These are phyloP conservation scores for Rubus idaeus DNA, from an alignment of 306 rosid species.

Conservation along the genomic window DNA sequence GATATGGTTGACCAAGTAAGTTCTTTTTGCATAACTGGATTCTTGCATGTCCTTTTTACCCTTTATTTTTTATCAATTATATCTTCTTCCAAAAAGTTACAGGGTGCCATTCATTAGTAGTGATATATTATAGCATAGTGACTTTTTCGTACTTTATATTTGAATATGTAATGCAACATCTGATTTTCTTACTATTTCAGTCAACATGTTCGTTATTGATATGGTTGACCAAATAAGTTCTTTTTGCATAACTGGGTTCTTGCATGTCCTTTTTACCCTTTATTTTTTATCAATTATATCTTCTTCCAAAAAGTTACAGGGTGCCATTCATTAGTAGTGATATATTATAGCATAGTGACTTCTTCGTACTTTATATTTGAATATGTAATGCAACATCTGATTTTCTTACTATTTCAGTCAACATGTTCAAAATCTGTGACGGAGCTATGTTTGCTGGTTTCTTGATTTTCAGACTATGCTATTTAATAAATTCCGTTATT, in stretches of 20 bases:
- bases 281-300: not conserved
- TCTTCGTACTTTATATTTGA: not conserved
- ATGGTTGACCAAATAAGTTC: slow-evolving; percentile 90
- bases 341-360: not conserved
- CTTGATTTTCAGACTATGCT: not conserved
- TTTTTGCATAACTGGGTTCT: slow-evolving; percentile 8
- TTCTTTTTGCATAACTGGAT: slow-evolving; percentile 10
- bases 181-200: slow-evolving; percentile 1
- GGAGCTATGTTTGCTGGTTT: not conserved
- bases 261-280: not conserved
- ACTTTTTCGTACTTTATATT: not conserved
- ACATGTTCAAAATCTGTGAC: not conserved
- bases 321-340: not conserved
- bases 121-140: not conserved
- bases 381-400: not conserved
- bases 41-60: not conserved
- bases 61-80: not conserved
- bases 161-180: not conserved
- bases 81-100: not conserved
- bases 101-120: not conserved
- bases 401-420: not conserved
- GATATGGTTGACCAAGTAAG: slow-evolving; percentile 93
- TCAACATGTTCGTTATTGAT: slow-evolving; percentile 56
- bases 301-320: not conserved
- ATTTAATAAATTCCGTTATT: not conserved